These are phyloP conservation scores for Globisporangium carolinianum DNA, from an alignment of 352 stramenopile species.

Conservation along the genomic window DNA sequence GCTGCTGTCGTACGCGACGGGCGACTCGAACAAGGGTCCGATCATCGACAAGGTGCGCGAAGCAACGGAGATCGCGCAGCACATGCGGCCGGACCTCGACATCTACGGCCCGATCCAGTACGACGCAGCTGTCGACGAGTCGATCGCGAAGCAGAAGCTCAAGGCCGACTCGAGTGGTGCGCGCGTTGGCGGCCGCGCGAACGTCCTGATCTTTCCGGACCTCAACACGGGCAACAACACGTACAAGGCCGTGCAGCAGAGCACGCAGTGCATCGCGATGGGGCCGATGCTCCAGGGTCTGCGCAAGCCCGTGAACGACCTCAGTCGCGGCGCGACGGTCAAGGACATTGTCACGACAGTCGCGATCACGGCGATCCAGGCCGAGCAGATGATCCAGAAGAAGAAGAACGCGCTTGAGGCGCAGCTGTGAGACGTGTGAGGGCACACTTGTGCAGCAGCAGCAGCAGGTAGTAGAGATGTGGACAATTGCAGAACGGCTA, in stretches of 20 bases:
- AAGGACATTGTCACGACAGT: constrained; percentile 90
- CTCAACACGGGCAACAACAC: constrained; percentile 88
- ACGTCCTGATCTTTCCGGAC: constrained; percentile 84
- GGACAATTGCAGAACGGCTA: too few species aligned
- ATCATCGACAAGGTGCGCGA: constrained; percentile 85
- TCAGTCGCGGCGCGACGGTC: constrained; percentile 81
- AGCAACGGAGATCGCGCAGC: constrained; percentile 61
- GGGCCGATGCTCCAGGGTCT: constrained; percentile 87
- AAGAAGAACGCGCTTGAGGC: not conserved
- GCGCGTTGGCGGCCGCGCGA: constrained; percentile 72
- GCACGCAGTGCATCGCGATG: constrained; percentile 69
- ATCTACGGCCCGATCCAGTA: constrained; percentile 88
- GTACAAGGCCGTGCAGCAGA: constrained; percentile 87
- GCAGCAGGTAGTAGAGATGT: too few species aligned
- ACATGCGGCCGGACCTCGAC: constrained; percentile 58
- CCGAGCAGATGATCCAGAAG: constrained; percentile 50
- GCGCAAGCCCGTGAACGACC: constrained; percentile 84
- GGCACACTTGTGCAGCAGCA: too few species aligned
- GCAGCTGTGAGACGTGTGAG: too few species aligned
- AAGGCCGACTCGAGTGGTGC: constrained; percentile 50
- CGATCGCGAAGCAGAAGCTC: constrained; percentile 78
- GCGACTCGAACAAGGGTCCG: constrained; percentile 67
- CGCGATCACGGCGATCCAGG: constrained; percentile 84
- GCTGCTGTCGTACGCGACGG: constrained; percentile 80
- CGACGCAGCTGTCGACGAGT: constrained; percentile 69